These are phyloP conservation scores for Scheffersomyces titani DNA, from an alignment of 1,139 yeast genomes.

Conservation along the genomic window DNA sequence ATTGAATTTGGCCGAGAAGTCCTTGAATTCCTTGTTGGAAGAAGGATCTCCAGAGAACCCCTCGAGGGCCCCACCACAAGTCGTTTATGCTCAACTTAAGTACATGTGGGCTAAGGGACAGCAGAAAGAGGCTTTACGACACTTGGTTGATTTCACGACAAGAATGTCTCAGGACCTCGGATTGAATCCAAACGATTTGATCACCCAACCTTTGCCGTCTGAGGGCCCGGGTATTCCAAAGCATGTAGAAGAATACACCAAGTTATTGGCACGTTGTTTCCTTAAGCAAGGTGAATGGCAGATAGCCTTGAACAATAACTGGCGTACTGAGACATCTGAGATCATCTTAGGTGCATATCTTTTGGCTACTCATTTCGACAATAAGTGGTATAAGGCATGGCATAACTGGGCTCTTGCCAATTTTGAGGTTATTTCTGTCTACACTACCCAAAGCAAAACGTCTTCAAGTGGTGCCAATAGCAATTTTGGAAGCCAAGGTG, in stretches of 20 bases:
- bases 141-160: slow-evolving; percentile 85
- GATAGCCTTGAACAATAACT: slow-evolving; percentile 70
- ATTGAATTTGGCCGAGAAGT: slow-evolving; percentile 88
- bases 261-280: slow-evolving; percentile 87
- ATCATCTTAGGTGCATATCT: slow-evolving; percentile 86
- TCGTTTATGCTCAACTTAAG: slow-evolving; percentile 93
- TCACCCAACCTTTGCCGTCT: slow-evolving; percentile 83
- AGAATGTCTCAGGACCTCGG: slow-evolving; percentile 89
- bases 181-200: slow-evolving; percentile 74
- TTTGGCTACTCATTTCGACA: slow-evolving; percentile 92
- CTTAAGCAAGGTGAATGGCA: slow-evolving; percentile 99
- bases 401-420: slow-evolving; percentile 99
- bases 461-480: slow-evolving; percentile 14
- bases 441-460: slow-evolving; percentile 41
- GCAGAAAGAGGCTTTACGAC: slow-evolving; percentile 81
- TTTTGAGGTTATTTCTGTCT: slow-evolving; percentile 85
- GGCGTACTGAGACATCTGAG: slow-evolving; percentile 82
- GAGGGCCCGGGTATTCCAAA: slow-evolving; percentile 74
- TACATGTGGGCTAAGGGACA: slow-evolving; percentile 97
- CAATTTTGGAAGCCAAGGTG: slow-evolving; percentile 17
- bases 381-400: slow-evolving; percentile 98
- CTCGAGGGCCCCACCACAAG: slow-evolving; percentile 89
- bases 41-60: slow-evolving; percentile 61
- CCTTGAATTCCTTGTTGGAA: slow-evolving; percentile 74
- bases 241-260: slow-evolving; percentile 83